Evolutionary conservation across 345 rosid species (phyloP), one percentile per base, ranked within the genome.

Genomic region (Durio zibethinus): DNA sequence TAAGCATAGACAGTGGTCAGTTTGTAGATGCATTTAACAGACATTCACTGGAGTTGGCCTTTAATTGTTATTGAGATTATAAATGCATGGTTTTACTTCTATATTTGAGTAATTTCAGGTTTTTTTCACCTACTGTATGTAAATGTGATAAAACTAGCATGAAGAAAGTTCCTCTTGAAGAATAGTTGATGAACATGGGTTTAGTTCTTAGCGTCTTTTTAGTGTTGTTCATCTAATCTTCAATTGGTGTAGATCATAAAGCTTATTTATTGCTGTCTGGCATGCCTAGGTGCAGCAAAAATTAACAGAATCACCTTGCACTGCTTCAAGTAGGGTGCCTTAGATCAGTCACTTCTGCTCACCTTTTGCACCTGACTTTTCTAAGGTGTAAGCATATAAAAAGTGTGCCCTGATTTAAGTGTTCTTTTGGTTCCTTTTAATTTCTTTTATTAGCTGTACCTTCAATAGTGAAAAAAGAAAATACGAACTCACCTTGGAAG

Each of bases 71-170:
- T 25, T 69, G 23, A 25, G 73, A 69, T 27, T 69, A 14, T 69
- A 69, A 45, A 56, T 69, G 56, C 56, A 60, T 60, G 65, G 36
- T 29, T 60, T 60, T 59, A 36, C 20, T 60, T 31, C 64, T 60
- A 27, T 12, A 36, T 10, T 43, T 66, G 31, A 23, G 27, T 31
- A 27, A 45, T 43, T 45, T 69, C 63, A 25, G 63, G 7, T 11
- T 43, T 43, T 31, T 71, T 16, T 12, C 12, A 15, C 16, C 25
- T 16, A 31, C 5, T 4, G 27, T 10, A 29, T 50, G 21, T 29
- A 71, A 29, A 71, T 31, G 42, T 33, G 74, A 50, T 20, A 20
- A 11, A 50, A 70, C 27, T 70, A 18, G 27, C 60, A 18, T 25
- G 60, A 18, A 48, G 60, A 10, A 31, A 50, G 43, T 10, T 71